Percentiles rank a stretch among this genome's conserved stretches.
Conservation (phyloP, 78 protist genomes). For the Tieghemostelium lacteum region DNA sequence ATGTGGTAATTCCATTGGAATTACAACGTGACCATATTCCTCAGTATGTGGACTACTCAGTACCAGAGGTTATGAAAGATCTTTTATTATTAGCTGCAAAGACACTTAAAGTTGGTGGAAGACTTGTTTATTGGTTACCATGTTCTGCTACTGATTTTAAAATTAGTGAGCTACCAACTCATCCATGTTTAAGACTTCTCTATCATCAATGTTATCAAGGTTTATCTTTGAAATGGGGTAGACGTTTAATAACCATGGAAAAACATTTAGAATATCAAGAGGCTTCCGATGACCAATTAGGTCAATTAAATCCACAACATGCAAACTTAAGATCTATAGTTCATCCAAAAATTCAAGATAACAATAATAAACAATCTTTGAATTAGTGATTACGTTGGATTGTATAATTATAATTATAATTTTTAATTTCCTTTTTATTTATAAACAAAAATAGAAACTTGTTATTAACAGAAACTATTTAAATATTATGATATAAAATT, state of each 20-base stretch:
- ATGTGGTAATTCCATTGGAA: constrained; percentile 21
- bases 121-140: constrained; percentile 93
- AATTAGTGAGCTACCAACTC: constrained; percentile 77
- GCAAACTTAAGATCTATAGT: constrained; percentile 31
- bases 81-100: constrained; percentile 83
- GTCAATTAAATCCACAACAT: constrained; percentile 71
- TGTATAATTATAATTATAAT: not conserved
- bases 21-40: constrained; percentile 54
- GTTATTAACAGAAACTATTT: too few relatives aligned
- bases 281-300: constrained; percentile 38
- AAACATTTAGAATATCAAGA: constrained; percentile 47
- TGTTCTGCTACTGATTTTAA: constrained; percentile 19
- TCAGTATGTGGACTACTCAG: constrained; percentile 68
- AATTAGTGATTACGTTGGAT: not conserved
- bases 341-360: not conserved
- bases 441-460: too few relatives aligned
- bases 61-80: constrained; percentile 83
- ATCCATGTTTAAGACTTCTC: constrained; percentile 71
- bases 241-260: constrained; percentile 83
- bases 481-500: too few relatives aligned
- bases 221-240: constrained; percentile 77
- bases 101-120: constrained; percentile 83
- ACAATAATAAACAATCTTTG: constrained; percentile 20
- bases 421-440: not conserved
- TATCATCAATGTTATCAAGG: constrained; percentile 45